These are phyloP conservation scores for Barnettozyma californica DNA, from an alignment of 805 yeast genomes.

Conservation along the genomic window DNA sequence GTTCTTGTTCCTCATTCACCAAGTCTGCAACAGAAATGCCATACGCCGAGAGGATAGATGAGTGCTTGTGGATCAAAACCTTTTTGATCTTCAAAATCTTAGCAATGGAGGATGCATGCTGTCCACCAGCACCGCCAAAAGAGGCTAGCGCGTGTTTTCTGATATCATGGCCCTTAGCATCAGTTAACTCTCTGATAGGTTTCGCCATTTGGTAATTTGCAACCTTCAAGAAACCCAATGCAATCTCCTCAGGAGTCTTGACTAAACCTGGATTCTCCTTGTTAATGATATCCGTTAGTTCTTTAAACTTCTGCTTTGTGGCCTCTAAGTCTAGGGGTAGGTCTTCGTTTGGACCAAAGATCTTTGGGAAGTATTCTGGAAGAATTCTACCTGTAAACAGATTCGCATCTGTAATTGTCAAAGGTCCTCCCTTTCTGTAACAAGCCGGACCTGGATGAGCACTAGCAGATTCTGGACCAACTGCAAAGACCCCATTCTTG, in stretches of 20 bases:
- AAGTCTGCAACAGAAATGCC: conserved; percentile 39
- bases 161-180: conserved; percentile 39
- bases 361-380: conserved; percentile 39
- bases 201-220: conserved; percentile 44
- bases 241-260: conserved; percentile 39
- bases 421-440: conserved; percentile 43
- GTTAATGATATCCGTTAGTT: conserved; percentile 34
- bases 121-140: conserved; percentile 49
- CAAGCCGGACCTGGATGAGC: conserved; percentile 47
- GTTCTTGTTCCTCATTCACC: conserved; percentile 25
- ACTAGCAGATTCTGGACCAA: conserved; percentile 44
- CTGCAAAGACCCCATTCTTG: conserved; percentile 34
- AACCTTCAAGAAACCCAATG: conserved; percentile 40
- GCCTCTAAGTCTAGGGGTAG: conserved; percentile 33
- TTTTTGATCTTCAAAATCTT: conserved; percentile 34
- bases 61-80: conserved; percentile 41
- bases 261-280: conserved; percentile 25
- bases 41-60: conserved; percentile 43
- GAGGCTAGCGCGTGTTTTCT: conserved; percentile 39
- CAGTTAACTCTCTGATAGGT: conserved; percentile 42
- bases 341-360: conserved; percentile 41
- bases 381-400: conserved; percentile 37
- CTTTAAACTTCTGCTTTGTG: conserved; percentile 31
- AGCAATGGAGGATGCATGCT: conserved; percentile 40
- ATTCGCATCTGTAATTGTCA: conserved; percentile 44